Percentiles rank a stretch among this genome's conserved stretches.
Conservation (phyloP, 148 eudicot species). For the Cornus controversa region DNA sequence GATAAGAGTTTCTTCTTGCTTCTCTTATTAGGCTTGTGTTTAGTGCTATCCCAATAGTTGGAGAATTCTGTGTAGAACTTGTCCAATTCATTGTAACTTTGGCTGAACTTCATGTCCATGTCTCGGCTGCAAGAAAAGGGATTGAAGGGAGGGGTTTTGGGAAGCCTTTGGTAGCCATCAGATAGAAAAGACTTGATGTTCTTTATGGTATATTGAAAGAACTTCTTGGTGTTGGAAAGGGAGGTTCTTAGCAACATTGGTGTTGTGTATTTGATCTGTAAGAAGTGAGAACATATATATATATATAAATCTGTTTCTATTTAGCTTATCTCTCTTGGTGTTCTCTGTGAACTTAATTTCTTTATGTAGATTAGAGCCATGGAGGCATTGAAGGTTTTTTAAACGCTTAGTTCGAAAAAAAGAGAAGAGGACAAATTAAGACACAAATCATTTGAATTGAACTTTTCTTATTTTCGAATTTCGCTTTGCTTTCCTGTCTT, state of each 20-base stretch:
- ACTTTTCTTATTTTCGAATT: neutral
- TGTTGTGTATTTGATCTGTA: too few relatives aligned
- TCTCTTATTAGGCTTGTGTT: conserved; percentile 3
- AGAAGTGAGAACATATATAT: too few relatives aligned
- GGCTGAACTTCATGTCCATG: conserved; percentile 4
- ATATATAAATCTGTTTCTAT: too few relatives aligned
- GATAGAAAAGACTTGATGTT: conserved; percentile 52
- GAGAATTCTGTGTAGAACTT: conserved; percentile 41
- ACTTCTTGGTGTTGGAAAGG: conserved; percentile 53
- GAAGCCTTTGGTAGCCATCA: conserved; percentile 45
- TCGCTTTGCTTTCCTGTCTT: neutral
- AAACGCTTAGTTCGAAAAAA: neutral
- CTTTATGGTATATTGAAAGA: conserved; percentile 47
- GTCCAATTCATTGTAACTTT: conserved; percentile 31
- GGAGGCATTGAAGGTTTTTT: conserved; percentile 11
- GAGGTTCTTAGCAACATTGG: conserved; percentile 47
- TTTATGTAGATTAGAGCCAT: neutral
- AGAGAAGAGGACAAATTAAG: neutral
- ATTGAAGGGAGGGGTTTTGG: conserved; percentile 42
- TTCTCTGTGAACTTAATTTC: neutral
- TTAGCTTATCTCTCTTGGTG: neutral
- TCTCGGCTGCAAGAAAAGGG: conserved; percentile 2
- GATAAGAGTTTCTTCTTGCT: neutral
- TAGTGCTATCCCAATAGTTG: conserved; percentile 19
- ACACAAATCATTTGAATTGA: neutral